A percentile compares a stretch with the other conserved stretches of the same genome.
phyloP scores from a whole-genome alignment of 2,329 filamentous ascomycete species.

The Knoxdaviesia capensis region DNA sequence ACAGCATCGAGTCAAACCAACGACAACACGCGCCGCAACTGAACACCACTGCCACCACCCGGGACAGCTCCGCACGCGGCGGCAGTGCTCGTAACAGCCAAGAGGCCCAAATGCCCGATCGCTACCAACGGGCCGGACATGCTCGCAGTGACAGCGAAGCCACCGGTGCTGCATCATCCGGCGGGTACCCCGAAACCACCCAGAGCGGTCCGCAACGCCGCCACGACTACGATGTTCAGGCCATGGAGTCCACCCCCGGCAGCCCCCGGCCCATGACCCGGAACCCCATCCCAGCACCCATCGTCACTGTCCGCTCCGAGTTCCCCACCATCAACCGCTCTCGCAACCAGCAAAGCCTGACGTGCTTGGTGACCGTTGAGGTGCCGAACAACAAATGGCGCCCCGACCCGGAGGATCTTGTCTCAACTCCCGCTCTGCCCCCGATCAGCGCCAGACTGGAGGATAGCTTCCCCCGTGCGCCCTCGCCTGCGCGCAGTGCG shows the following conservation, averaged over 20 bases:
- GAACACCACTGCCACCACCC: constrained; percentile 5
- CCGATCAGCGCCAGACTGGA: constrained; percentile 24
- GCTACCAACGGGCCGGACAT: constrained; percentile 34
- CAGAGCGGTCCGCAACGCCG: constrained; percentile 50
- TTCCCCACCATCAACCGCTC: constrained; percentile 88
- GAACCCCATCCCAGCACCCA: constrained; percentile 78
- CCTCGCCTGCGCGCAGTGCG: constrained; percentile 36
- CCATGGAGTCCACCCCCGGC: constrained; percentile 72
- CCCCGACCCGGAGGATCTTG: constrained; percentile 62
- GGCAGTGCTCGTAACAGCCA: constrained; percentile 25
- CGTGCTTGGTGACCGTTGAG: constrained; percentile 84
- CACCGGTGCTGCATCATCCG: constrained; percentile 54
- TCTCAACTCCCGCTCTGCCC: constrained; percentile 22
- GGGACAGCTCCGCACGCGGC: constrained; percentile 1
- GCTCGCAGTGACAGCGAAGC: constrained; percentile 60
- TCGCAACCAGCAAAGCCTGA: constrained; percentile 83
- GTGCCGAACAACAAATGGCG: constrained; percentile 85
- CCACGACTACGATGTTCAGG: constrained; percentile 90
- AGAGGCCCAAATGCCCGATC: constrained; percentile 16
- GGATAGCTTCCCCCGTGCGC: constrained; percentile 31
- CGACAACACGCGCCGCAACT: constrained; percentile 13
- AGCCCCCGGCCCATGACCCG: constrained; percentile 52
- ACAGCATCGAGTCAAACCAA: constrained; percentile 24
- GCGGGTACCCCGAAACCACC: constrained; percentile 59
- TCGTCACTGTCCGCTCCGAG: constrained; percentile 87